These are phyloP conservation scores for Mycena pura DNA, from an alignment of 768 basidiomycete genomes.

Conservation along the genomic window DNA sequence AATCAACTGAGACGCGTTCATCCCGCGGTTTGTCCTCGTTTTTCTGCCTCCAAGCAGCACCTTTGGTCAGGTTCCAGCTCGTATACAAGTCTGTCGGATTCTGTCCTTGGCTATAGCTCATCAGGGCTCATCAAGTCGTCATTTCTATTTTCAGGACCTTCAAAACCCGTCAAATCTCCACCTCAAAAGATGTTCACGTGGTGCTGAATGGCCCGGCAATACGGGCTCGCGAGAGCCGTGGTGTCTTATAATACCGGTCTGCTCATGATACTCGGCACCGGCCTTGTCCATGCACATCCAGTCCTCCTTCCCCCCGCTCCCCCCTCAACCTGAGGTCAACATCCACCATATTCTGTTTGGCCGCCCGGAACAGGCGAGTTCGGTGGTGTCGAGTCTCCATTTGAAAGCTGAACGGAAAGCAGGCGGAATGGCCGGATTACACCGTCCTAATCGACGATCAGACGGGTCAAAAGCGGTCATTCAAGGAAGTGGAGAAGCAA, in stretches of 20 bases:
- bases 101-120: too few relatives aligned
- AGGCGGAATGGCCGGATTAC: constrained; percentile 59
- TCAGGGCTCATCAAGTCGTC: too few relatives aligned
- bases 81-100: too few relatives aligned
- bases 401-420: neutral
- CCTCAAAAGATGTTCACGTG: neutral
- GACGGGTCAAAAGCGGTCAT: constrained; percentile 54
- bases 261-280: neutral
- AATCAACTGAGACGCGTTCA: too few relatives aligned
- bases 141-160: too few relatives aligned
- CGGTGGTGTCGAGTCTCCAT: neutral
- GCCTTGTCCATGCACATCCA: constrained; percentile 55
- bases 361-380: constrained; percentile 52
- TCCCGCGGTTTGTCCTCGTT: too few relatives aligned
- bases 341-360: constrained; percentile 60
- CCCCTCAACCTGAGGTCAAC: constrained; percentile 57
- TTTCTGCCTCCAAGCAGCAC: too few relatives aligned
- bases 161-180: neutral
- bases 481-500: constrained; percentile 55
- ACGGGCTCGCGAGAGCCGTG: neutral
- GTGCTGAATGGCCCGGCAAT: constrained; percentile 2
- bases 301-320: constrained; percentile 62
- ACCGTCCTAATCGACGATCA: constrained; percentile 61
- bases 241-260: neutral
- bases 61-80: too few relatives aligned